phyloP scores from a whole-genome alignment of 305 asterid genomes.

The Caryopteris hybrid region DNA sequence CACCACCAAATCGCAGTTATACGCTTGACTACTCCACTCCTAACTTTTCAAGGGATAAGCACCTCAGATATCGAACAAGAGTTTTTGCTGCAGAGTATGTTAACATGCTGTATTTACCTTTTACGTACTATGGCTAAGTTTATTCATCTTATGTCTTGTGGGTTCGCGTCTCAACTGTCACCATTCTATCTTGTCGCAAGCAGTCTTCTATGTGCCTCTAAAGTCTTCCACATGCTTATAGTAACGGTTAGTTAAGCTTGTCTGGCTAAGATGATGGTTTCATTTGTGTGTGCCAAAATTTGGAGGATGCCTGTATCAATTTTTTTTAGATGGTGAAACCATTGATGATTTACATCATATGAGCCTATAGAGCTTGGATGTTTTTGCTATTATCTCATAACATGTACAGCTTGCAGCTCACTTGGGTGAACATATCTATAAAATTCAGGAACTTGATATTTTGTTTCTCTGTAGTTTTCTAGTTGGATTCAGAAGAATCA shows the following conservation, averaged over 20 bases:
- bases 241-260: constrained; percentile 18
- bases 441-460: constrained; percentile 5
- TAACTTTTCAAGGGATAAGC: constrained; percentile 70
- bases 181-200: constrained; percentile 13
- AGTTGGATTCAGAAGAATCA: constrained; percentile 14
- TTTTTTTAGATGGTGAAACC: neutral
- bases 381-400: neutral
- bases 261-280: constrained; percentile 3
- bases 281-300: neutral
- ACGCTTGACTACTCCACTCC: constrained; percentile 46
- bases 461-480: neutral
- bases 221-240: neutral
- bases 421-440: neutral
- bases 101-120: constrained; percentile 10
- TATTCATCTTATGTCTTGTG: constrained; percentile 10
- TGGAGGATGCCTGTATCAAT: neutral
- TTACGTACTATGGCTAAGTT: neutral
- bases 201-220: neutral
- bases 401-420: neutral
- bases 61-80: constrained; percentile 97
- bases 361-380: neutral
- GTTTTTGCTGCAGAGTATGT: constrained; percentile 99
- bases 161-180: neutral
- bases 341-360: constrained; percentile 4
- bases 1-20: constrained; percentile 31